Conservation (phyloP, 345 rosid genomes). For the Rhizophora mangle region DNA sequence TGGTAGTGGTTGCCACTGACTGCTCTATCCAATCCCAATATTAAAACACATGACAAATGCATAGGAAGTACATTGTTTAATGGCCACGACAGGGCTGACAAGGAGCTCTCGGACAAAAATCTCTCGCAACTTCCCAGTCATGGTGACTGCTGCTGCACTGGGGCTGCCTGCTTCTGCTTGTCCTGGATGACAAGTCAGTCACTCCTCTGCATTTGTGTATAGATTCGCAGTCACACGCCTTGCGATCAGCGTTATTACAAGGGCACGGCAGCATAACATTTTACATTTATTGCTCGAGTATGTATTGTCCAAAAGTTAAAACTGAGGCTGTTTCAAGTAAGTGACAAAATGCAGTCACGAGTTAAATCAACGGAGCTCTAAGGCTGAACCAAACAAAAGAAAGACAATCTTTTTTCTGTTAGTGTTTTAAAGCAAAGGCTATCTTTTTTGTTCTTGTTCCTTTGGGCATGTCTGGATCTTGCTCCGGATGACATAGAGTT, state of each 20-base stretch:
- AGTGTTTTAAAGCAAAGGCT: neutral
- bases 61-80: neutral
- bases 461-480: neutral
- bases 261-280: neutral
- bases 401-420: neutral
- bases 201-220: neutral
- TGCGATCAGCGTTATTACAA: neutral
- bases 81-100: constrained; percentile 4
- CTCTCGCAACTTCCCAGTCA: neutral
- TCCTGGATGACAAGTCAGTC: neutral
- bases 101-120: neutral
- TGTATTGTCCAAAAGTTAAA: neutral
- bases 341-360: constrained; percentile 1
- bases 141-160: neutral
- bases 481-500: neutral
- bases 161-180: constrained; percentile 7
- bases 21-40: neutral
- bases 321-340: neutral
- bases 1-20: neutral
- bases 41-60: neutral
- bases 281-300: constrained; percentile 2
- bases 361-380: neutral
- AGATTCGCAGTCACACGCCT: neutral
- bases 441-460: neutral
- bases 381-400: constrained; percentile 1